Base-by-base conservation (phyloP, 495 filamentous ascomycete genomes). In the Hapsidospora chrysogenum region DNA sequence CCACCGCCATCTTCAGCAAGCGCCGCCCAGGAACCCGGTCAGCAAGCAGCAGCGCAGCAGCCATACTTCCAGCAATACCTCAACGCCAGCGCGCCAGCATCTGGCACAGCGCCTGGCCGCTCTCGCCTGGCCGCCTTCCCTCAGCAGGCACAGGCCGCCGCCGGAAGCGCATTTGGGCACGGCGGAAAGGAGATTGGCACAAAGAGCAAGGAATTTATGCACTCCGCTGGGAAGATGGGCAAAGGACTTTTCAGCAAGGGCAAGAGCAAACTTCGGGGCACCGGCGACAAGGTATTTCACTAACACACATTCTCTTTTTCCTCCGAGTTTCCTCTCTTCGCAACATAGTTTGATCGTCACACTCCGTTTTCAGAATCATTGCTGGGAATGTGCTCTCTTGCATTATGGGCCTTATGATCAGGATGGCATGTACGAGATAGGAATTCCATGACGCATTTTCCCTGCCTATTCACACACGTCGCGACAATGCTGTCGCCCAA, bases 221-320 rank as follows among this genome's bases (percentile, higher is more conserved):
- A 87, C 43, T 74, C 73, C 3, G 85, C 85, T 25, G 80, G 80
- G 18, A 79, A 78, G 45, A 78, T 81, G 16, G 82, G 85, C 9
- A 92, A 89, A 57, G 85, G 83, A 20, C 51, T 93, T 34, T 76
- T 94, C 52, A 79, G 75, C 39, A 89, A 87, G 49, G 84, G 85
- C 25, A 80, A 76, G 54, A 89, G 68, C 54, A 85, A 80, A 52
- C 71, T 89, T 49, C 70, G 72, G 37, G 64, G 48, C 28, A 63
- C 63, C 26, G 76, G 76, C 44, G 80, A 86, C 48, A 89, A 87
- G 79, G 82, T 83, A 74, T 79, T 82, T 70, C 61, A 53, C 40
- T 57, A 49, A 47, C 19, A 26, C 23, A 6, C 23, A 25, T 27
- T 32, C 36, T 40, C 20, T 40, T 34, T 20, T 46, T 11, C 6